phyloP scores from a whole-genome alignment of 2,329 filamentous ascomycete species.

The Teratosphaeria pseudoeucalypti region DNA sequence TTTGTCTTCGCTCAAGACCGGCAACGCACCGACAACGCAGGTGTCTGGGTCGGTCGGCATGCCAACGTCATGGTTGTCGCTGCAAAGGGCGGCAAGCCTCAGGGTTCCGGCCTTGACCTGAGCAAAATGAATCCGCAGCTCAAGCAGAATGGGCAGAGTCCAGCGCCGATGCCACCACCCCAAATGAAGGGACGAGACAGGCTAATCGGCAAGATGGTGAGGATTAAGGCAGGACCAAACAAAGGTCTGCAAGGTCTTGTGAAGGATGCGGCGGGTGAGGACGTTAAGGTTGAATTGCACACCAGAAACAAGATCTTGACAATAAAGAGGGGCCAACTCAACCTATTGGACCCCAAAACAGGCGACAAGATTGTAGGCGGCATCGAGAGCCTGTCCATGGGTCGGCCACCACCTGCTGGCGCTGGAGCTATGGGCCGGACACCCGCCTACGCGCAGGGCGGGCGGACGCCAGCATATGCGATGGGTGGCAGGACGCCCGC shows the following conservation, averaged over 20 bases:
- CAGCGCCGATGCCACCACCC: constrained; percentile 56
- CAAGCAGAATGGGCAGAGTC: constrained; percentile 46
- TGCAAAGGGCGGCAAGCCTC: constrained; percentile 73
- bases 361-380: constrained; percentile 66
- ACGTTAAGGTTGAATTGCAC: constrained; percentile 84
- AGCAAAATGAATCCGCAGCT: constrained; percentile 87
- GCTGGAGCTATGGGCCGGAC: constrained; percentile 34
- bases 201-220: constrained; percentile 83
- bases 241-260: constrained; percentile 93
- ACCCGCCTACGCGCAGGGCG: constrained; percentile 27
- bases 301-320: constrained; percentile 88
- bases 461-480: constrained; percentile 56
- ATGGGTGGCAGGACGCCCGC: constrained; percentile 29
- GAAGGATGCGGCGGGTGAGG: constrained; percentile 80
- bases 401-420: constrained; percentile 42
- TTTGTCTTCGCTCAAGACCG: constrained; percentile 84
- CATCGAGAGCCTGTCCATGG: constrained; percentile 10
- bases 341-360: constrained; percentile 69
- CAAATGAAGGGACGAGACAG: constrained; percentile 65
- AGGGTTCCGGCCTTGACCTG: constrained; percentile 66
- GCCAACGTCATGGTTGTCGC: constrained; percentile 81
- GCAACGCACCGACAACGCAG: constrained; percentile 71
- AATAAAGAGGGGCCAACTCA: constrained; percentile 69
- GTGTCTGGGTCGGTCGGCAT: constrained; percentile 79
- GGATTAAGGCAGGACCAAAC: constrained; percentile 74